Base-by-base conservation (phyloP, 306 rosid genomes). In the Malus asiatica region DNA sequence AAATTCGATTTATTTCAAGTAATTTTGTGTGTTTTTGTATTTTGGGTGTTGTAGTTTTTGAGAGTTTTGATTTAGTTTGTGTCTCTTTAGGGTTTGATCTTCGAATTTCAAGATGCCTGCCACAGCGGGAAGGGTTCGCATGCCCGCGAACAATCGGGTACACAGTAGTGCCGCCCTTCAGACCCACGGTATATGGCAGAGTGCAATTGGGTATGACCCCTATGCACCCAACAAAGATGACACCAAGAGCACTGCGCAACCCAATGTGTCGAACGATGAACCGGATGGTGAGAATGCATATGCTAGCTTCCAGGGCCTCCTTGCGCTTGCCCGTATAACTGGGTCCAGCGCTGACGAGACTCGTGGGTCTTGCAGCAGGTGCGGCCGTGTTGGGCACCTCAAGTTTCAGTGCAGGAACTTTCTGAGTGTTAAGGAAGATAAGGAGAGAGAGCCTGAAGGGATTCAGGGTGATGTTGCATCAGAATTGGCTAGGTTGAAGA, bases 81-180 rank as follows among this genome's bases (percentile, higher is more conserved):
- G 33, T 76, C 23, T 80, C 30, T 38, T 7, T 77, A 68, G 78
- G 59, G 46, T 78, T 81, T 80, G 79, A 78, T 77, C 40, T 82
- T 16, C 11, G 76, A 78, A 71, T 53, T 62, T 76, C 83, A 93
- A 83, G 84, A 93, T 91, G 97, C 98, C 98, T 8, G 97, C 98
- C 73, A 93, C 97, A 57, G 96, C 97, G 16, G 97, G 97, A 77
- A 89, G 98, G 80, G 98, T 93, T 89, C 98, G 98, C 86, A 93
- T 93, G 98, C 97, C 98, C 8, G 98, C 98, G 32, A 93, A 93
- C 90, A 93, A 93, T 59, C 80, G 97, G 87, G 98, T 93, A 68
- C 98, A 93, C 79, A 93, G 96, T 79, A 93, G 97, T 84, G 98
- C 98, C 12, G 98, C 98, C 81, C 96, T 93, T 73, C 98, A 93